A percentile compares a stretch with the other conserved stretches of the same genome.
Conservation (phyloP, 495 filamentous ascomycete genomes). For the Talaromyces adpressus region DNA sequence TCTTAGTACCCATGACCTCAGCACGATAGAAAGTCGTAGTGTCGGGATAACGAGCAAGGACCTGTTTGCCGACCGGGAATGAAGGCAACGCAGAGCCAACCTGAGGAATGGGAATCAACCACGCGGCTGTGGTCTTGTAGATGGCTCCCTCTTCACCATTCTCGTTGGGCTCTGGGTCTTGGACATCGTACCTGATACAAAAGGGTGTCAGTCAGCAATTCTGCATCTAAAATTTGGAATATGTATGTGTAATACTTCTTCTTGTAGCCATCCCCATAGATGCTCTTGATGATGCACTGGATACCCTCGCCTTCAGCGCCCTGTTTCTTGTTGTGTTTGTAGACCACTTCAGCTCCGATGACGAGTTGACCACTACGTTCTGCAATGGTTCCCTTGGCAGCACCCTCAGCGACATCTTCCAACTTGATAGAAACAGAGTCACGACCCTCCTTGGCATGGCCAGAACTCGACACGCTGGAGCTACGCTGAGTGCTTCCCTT, state of each 20-base stretch:
- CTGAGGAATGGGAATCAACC: conserved; percentile 77
- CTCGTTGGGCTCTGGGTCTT: conserved; percentile 86
- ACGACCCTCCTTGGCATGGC: conserved; percentile 30
- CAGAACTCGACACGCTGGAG: conserved; percentile 45
- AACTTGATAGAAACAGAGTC: conserved; percentile 40
- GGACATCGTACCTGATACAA: conserved; percentile 71
- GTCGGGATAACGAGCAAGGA: conserved; percentile 77
- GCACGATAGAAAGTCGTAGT: conserved; percentile 98
- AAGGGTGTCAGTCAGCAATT: neutral
- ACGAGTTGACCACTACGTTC: conserved; percentile 49
- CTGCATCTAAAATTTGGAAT: neutral
- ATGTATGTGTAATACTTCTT: conserved; percentile 45
- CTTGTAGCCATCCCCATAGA: conserved; percentile 79
- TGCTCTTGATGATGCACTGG: conserved; percentile 76
- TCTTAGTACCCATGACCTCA: conserved; percentile 73
- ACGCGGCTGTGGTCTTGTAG: conserved; percentile 70
- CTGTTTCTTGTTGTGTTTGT: conserved; percentile 65
- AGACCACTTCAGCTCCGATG: conserved; percentile 77
- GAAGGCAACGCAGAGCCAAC: conserved; percentile 50
- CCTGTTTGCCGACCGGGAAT: conserved; percentile 71
- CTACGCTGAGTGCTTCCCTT: conserved; percentile 46
- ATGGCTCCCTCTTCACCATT: conserved; percentile 62
- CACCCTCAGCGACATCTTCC: conserved; percentile 47
- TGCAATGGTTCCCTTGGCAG: conserved; percentile 37
- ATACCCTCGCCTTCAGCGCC: conserved; percentile 65